Evolutionary conservation across 2,329 filamentous ascomycete genomes (phyloP).

Genomic region (Aspergillus pseudoterreus): DNA sequence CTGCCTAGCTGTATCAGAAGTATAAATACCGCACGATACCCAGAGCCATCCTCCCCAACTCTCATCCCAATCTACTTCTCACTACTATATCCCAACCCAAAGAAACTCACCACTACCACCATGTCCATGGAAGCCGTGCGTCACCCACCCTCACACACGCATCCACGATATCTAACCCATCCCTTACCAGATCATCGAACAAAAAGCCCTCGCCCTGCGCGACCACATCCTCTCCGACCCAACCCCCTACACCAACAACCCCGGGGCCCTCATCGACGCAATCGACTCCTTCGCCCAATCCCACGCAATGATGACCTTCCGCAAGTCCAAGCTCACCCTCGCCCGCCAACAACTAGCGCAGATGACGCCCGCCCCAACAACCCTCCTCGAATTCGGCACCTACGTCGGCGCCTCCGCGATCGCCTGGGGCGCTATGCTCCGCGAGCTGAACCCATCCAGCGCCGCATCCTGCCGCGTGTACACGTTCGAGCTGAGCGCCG

Average conservation of each 20-base stretch:
- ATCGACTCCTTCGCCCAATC: conserved; percentile 31
- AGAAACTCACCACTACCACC: too few relatives aligned
- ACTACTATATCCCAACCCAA: neutral
- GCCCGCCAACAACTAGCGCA: conserved; percentile 17
- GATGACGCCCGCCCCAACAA: conserved; percentile 25
- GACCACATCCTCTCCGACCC: conserved; percentile 18
- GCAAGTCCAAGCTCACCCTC: conserved; percentile 23
- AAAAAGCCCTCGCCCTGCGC: conserved; percentile 10
- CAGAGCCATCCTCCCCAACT: too few relatives aligned
- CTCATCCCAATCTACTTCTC: neutral
- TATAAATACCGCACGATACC: too few relatives aligned
- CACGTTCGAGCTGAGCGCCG: conserved; percentile 33
- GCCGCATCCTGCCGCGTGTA: conserved; percentile 26
- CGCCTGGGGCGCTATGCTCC: conserved; percentile 24
- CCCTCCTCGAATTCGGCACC: conserved; percentile 34
- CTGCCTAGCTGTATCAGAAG: too few relatives aligned
- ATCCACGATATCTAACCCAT: neutral
- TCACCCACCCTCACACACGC: neutral
- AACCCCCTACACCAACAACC: conserved; percentile 20
- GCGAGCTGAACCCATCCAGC: conserved; percentile 17
- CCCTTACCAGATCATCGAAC: conserved; percentile 4
- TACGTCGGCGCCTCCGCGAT: conserved; percentile 38
- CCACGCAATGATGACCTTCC: conserved; percentile 33
- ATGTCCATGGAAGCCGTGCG: neutral
- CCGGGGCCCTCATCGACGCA: conserved; percentile 23